A percentile compares a stretch with the other conserved stretches of the same genome.
phyloP scores from a whole-genome alignment of 2,329 filamentous ascomycete species.

The Blumeria graminis region DNA sequence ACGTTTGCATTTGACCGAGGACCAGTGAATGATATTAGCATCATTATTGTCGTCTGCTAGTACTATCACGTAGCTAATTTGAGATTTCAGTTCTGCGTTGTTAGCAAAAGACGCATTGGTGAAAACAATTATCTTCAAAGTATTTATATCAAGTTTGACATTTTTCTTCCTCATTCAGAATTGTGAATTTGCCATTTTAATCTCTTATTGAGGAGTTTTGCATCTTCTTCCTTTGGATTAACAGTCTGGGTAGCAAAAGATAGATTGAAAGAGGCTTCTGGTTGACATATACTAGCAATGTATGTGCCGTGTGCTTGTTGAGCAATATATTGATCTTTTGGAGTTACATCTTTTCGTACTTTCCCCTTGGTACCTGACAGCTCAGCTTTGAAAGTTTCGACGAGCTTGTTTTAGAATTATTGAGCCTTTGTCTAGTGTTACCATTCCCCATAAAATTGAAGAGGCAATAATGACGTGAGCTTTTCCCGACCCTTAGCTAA shows the following conservation, averaged over 20 bases:
- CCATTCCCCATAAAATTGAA: slow-evolving; percentile 2
- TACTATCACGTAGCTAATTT: slow-evolving; percentile 1
- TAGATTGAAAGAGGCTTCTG: neutral
- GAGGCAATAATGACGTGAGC: neutral
- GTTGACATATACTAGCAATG: neutral
- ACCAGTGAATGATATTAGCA: slow-evolving; percentile 3
- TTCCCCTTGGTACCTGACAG: neutral
- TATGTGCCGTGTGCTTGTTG: neutral
- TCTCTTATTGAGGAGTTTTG: neutral
- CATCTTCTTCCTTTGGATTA: neutral
- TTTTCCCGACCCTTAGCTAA: neutral
- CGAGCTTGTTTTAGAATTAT: neutral
- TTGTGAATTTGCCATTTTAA: neutral
- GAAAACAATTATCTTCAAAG: neutral
- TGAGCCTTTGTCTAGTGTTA: neutral
- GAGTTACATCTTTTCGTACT: neutral
- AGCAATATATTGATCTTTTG: slow-evolving; percentile 1
- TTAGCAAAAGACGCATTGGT: slow-evolving; percentile 1
- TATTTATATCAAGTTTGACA: neutral
- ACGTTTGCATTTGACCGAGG: slow-evolving; percentile 2
- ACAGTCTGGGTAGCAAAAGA: neutral
- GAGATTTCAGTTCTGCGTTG: neutral
- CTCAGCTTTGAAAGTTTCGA: neutral
- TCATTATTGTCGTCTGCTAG: neutral
- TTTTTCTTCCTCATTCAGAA: neutral